phyloP scores from a whole-genome alignment of 768 basidiomycete genomes.

The Pulveroboletus sp. region DNA sequence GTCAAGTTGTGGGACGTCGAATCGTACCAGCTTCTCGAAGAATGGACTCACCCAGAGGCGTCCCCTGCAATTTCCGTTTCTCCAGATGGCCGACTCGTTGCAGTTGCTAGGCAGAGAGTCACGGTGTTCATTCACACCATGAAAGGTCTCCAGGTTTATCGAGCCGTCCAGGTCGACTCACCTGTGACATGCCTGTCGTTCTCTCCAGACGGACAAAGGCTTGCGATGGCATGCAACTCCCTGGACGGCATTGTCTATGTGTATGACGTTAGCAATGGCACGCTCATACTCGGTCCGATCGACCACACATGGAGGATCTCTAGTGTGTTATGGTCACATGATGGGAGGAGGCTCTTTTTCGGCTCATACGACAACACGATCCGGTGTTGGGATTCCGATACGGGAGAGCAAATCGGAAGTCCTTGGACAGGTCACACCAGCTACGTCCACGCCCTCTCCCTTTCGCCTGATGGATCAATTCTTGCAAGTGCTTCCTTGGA shows the following conservation, averaged over 20 bases:
- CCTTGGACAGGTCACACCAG: neutral
- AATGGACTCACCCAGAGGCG: neutral
- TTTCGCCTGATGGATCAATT: neutral
- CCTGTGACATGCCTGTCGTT: constrained; percentile 3
- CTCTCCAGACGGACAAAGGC: neutral
- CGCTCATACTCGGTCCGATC: neutral
- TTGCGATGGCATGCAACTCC: neutral
- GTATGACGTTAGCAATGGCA: neutral
- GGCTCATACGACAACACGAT: neutral
- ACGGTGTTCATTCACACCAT: neutral
- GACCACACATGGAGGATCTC: neutral
- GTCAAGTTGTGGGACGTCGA: neutral
- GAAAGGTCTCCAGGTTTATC: too few species aligned
- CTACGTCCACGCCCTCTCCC: neutral
- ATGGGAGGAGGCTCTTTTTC: neutral
- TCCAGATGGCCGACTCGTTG: neutral
- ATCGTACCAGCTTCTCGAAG: neutral
- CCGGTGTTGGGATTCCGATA: neutral
- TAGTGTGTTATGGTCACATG: neutral
- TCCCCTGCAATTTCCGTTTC: neutral
- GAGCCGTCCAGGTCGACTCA: too few species aligned
- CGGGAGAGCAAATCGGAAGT: constrained; percentile 1
- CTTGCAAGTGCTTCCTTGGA: constrained; percentile 11
- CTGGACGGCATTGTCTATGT: neutral
- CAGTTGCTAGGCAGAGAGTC: neutral